phyloP scores from a whole-genome alignment of 2,329 filamentous ascomycete genomes.

The Ophiocordyceps robertsii region DNA sequence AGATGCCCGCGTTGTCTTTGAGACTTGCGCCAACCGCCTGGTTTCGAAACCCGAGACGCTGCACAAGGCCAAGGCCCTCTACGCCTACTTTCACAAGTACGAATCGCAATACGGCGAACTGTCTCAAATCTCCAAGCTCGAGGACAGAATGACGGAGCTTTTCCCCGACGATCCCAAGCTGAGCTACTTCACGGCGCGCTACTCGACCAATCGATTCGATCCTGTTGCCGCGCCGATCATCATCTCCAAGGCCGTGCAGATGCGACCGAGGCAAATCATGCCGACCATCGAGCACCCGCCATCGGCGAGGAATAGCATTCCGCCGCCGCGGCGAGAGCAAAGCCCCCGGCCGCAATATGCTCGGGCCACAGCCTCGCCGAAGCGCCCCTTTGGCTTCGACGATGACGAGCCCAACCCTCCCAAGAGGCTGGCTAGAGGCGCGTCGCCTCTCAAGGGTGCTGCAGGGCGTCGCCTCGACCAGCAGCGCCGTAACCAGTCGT shows the following conservation, averaged over 20 bases:
- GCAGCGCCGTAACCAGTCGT: slow-evolving; percentile 48
- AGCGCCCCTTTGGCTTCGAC: slow-evolving; percentile 49
- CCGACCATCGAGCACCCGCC: slow-evolving; percentile 38
- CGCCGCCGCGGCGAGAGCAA: slow-evolving; percentile 19
- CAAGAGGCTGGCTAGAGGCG: slow-evolving; percentile 77
- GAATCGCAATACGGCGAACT: slow-evolving; percentile 92
- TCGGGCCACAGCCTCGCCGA: slow-evolving; percentile 39
- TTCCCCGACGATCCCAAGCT: slow-evolving; percentile 79
- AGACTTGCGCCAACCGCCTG: slow-evolving; percentile 78
- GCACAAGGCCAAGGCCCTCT: slow-evolving; percentile 69
- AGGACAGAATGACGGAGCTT: slow-evolving; percentile 85
- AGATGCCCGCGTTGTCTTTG: slow-evolving; percentile 94
- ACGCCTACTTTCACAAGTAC: slow-evolving; percentile 86
- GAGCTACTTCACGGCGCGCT: slow-evolving; percentile 62
- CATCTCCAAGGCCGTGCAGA: slow-evolving; percentile 68
- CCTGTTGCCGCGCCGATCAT: slow-evolving; percentile 71
- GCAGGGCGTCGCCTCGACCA: slow-evolving; percentile 77
- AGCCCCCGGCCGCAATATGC: slow-evolving; percentile 36
- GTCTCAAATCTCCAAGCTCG: slow-evolving; percentile 77
- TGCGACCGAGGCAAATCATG: slow-evolving; percentile 47
- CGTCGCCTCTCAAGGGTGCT: slow-evolving; percentile 83
- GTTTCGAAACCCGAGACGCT: slow-evolving; percentile 62
- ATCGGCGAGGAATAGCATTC: slow-evolving; percentile 32
- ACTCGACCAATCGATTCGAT: slow-evolving; percentile 59
- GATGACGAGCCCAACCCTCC: slow-evolving; percentile 65